Base-by-base conservation (phyloP, 345 rosid species). In the Gossypium longicalyx region DNA sequence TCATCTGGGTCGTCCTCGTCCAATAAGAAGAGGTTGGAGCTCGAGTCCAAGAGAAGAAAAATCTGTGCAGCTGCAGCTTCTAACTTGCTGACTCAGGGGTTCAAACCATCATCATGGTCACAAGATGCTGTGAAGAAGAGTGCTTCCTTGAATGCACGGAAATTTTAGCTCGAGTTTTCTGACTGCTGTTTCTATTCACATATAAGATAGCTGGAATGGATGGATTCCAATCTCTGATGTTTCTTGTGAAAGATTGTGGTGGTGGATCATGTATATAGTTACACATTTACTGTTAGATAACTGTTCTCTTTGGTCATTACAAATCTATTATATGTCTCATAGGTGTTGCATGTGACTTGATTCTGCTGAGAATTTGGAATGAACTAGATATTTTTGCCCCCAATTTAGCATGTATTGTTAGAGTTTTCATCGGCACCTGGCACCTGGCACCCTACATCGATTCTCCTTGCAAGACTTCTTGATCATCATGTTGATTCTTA, bases 41-140 rank as follows among this genome's bases (percentile, higher is more conserved):
- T 93, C 19, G 97, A 88, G 77, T 81, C 93, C 68, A 93, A 93
- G 87, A 89, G 95, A 85, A 85, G 95, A 79, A 96, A 86, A 73
- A 87, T 93, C 44, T 78, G 86, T 71, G 95, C 91, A 11, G 82
- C 84, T 7, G 84, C 91, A 47, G 88, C 93, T 12, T 87, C 97
- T 0, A 87, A 78, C 79, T 71, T 90, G 59, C 77, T 91, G 81
- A 72, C 74, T 1, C 94, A 96, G 16, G 90, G 89, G 56, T 84
- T 90, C 77, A 93, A 86, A 85, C 82, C 90, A 43, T 90, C 98
- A 12, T 82, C 93, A 6, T 83, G 86, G 87, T 90, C 92, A 51
- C 79, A 75, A 76, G 80, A 17, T 65, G 59, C 70, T 38, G 63
- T 34, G 60, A 71, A 85, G 68, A 85, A 82, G 80, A 34, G 47